Percentiles rank a stretch among this genome's conserved stretches.
phyloP scores from a whole-genome alignment of 108 stramenopile genomes.

The Skeletonema grethae region DNA sequence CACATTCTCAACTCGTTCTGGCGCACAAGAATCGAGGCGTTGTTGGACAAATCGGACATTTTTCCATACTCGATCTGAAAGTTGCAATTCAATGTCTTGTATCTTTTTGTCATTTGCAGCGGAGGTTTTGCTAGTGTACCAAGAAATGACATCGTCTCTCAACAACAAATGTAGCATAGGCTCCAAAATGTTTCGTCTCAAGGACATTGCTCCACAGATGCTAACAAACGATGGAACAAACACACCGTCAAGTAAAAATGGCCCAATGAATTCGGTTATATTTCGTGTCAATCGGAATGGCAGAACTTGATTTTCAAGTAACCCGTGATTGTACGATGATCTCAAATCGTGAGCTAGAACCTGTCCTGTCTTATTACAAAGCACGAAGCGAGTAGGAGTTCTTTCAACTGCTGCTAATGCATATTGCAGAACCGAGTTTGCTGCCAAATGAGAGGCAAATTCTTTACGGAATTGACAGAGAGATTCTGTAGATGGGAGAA shows the following conservation, averaged over 20 bases:
- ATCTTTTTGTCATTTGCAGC: slow-evolving; percentile 76
- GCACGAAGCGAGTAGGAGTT: slow-evolving; percentile 70
- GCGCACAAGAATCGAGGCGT: slow-evolving; percentile 63
- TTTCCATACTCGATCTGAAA: slow-evolving; percentile 71
- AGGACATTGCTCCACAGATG: slow-evolving; percentile 60
- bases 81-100: slow-evolving; percentile 82
- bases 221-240: slow-evolving; percentile 69
- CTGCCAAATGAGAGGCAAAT: slow-evolving; percentile 75
- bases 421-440: slow-evolving; percentile 84
- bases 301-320: slow-evolving; percentile 60
- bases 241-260: slow-evolving; percentile 63
- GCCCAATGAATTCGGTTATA: slow-evolving; percentile 63
- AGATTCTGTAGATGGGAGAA: slow-evolving; percentile 50
- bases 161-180: slow-evolving; percentile 71
- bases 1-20: slow-evolving; percentile 23
- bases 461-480: slow-evolving; percentile 72
- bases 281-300: slow-evolving; percentile 89
- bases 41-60: slow-evolving; percentile 69
- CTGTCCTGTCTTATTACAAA: slow-evolving; percentile 53
- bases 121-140: slow-evolving; percentile 78
- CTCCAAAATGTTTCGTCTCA: slow-evolving; percentile 61
- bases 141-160: slow-evolving; percentile 85
- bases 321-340: slow-evolving; percentile 83
- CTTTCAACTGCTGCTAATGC: slow-evolving; percentile 74
- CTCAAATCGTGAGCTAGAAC: slow-evolving; percentile 77